phyloP scores from a whole-genome alignment of 352 stramenopile species.

The Phytophthora multivora region DNA sequence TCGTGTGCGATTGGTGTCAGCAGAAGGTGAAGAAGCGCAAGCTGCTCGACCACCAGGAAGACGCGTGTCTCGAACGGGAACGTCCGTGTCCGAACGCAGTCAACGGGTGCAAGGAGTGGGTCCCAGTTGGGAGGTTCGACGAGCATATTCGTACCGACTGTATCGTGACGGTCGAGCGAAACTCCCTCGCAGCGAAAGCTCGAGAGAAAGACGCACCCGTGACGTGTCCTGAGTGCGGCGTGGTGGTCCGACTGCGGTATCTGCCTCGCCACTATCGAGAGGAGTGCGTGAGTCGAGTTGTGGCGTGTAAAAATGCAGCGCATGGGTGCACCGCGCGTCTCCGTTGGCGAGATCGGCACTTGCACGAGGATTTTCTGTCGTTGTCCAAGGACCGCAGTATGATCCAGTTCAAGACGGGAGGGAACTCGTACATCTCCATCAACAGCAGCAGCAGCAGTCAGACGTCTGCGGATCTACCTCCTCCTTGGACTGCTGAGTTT shows the following conservation, averaged over 20 bases:
- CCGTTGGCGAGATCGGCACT: conserved; percentile 69
- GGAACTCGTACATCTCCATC: conserved; percentile 48
- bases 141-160: conserved; percentile 55
- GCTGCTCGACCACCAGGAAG: conserved; percentile 77
- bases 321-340: conserved; percentile 66
- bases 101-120: conserved; percentile 72
- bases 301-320: conserved; percentile 66
- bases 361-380: conserved; percentile 68
- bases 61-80: conserved; percentile 71
- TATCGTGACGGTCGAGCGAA: conserved; percentile 55
- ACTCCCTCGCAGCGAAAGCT: conserved; percentile 54
- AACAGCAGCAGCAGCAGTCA: conserved; percentile 27
- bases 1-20: conserved; percentile 69
- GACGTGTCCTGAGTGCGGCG: conserved; percentile 59
- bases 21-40: conserved; percentile 66
- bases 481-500: conserved; percentile 74
- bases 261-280: conserved; percentile 45
- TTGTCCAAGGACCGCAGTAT: conserved; percentile 51
- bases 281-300: conserved; percentile 68
- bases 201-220: conserved; percentile 51
- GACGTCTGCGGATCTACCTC: conserved; percentile 41
- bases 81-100: conserved; percentile 64
- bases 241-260: conserved; percentile 40
- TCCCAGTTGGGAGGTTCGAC: conserved; percentile 63
- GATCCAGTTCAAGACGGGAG: conserved; percentile 55